phyloP scores from a whole-genome alignment of 768 basidiomycete genomes.

The Rubroboletus pulcherrimus region DNA sequence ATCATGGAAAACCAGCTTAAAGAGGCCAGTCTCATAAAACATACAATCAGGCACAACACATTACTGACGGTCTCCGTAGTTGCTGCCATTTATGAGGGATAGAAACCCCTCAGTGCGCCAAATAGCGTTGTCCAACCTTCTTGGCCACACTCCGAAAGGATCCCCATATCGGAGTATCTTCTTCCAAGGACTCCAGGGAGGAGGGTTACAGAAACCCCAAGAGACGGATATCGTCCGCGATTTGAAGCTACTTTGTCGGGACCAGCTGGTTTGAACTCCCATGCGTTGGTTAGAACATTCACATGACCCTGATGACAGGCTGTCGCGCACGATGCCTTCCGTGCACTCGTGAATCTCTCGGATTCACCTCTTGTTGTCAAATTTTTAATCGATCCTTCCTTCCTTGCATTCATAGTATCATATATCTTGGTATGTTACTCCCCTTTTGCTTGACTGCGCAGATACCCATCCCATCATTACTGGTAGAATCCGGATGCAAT shows the following conservation, averaged over 20 bases:
- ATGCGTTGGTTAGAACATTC: slow-evolving; percentile 20
- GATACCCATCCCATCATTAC: slow-evolving; percentile 10
- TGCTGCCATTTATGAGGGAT: slow-evolving; percentile 81
- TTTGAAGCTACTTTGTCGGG: slow-evolving; percentile 82
- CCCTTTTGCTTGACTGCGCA: not conserved
- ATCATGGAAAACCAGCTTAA: slow-evolving; percentile 37
- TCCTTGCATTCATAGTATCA: slow-evolving; percentile 78
- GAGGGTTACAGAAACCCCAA: slow-evolving; percentile 54
- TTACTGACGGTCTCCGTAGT: slow-evolving; percentile 40
- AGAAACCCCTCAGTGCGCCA: slow-evolving; percentile 84
- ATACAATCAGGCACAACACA: not conserved
- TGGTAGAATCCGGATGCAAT: slow-evolving; percentile 81
- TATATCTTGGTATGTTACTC: slow-evolving; percentile 77
- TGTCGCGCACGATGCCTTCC: slow-evolving; percentile 91
- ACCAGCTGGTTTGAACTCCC: slow-evolving; percentile 63
- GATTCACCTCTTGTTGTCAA: slow-evolving; percentile 70
- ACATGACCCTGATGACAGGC: slow-evolving; percentile 44
- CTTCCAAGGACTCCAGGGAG: slow-evolving; percentile 54
- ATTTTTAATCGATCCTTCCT: slow-evolving; percentile 65
- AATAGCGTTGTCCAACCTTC: slow-evolving; percentile 78
- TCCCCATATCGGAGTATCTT: slow-evolving; percentile 74
- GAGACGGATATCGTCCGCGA: slow-evolving; percentile 73
- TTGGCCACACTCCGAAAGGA: slow-evolving; percentile 72
- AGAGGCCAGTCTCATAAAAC: slow-evolving; percentile 31
- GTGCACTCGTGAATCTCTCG: slow-evolving; percentile 89